Evolutionary conservation across 2,329 filamentous ascomycete species (phyloP).

Genomic region (Simplicillium aogashimaense): DNA sequence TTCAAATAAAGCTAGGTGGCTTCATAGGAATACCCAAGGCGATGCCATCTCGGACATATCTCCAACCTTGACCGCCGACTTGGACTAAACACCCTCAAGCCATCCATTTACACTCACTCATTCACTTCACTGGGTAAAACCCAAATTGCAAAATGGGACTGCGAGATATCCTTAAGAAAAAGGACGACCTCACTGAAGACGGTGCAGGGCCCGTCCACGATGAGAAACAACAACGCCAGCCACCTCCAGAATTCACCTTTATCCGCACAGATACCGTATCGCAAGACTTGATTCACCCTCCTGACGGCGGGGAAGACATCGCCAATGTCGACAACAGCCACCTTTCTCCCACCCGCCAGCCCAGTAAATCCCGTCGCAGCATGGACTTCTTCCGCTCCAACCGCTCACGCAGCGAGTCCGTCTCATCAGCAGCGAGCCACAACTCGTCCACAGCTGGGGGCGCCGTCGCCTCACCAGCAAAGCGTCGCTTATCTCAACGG

Average conservation of each 20-base stretch:
- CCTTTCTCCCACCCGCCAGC: slow-evolving; percentile 17
- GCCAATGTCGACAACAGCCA: slow-evolving; percentile 18
- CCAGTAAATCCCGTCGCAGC: slow-evolving; percentile 27
- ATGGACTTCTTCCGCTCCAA: slow-evolving; percentile 32
- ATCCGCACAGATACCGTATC: slow-evolving; percentile 74
- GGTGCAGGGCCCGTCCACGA: slow-evolving; percentile 16
- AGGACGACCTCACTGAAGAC: slow-evolving; percentile 30
- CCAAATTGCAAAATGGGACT: slow-evolving; percentile 31
- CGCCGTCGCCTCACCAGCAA: slow-evolving; percentile 12
- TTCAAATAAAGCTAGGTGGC: too few relatives aligned
- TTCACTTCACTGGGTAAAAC: too few relatives aligned
- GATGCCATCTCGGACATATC: too few relatives aligned
- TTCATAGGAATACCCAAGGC: too few relatives aligned
- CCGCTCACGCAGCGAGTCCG: slow-evolving; percentile 39
- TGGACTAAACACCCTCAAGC: too few relatives aligned
- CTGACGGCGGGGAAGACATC: slow-evolving; percentile 24
- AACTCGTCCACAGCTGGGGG: slow-evolving; percentile 18
- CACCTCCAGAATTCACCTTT: slow-evolving; percentile 65
- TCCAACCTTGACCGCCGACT: too few relatives aligned
- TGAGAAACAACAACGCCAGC: slow-evolving; percentile 22
- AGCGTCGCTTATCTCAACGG: slow-evolving; percentile 52
- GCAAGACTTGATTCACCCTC: slow-evolving; percentile 69
- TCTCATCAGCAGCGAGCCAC: slow-evolving; percentile 29
- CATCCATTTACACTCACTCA: too few relatives aligned
- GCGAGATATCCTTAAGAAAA: slow-evolving; percentile 44